Conservation (phyloP, 2,329 filamentous ascomycete species). For the Trichoderma oligosporum region DNA sequence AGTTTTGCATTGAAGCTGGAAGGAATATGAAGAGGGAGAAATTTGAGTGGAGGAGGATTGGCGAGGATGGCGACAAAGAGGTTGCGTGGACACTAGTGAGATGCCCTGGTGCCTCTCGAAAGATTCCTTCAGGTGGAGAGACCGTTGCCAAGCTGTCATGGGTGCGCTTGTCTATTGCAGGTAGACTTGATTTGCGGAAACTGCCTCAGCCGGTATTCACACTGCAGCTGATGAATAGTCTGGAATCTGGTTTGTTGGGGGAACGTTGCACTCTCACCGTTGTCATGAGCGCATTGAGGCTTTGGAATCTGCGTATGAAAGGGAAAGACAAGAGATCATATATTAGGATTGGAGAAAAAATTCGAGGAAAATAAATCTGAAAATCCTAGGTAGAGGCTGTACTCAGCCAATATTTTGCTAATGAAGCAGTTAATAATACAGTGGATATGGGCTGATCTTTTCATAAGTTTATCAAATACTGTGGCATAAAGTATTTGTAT, state of each 20-base stretch:
- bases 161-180: not conserved
- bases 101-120: not conserved
- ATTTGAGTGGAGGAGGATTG: not conserved
- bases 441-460: no score
- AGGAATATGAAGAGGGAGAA: not conserved
- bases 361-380: not conserved
- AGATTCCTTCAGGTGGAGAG: not conserved
- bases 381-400: no score
- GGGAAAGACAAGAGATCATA: constrained; percentile 4
- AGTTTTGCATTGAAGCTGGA: not conserved
- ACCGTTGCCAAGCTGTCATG: not conserved
- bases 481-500: no score
- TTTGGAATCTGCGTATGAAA: not conserved
- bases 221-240: not conserved
- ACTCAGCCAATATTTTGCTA: no score
- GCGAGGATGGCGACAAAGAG: not conserved
- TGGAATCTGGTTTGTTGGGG: not conserved
- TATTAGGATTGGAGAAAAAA: not conserved
- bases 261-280: not conserved
- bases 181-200: not conserved
- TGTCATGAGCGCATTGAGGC: not conserved
- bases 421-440: no score
- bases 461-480: no score
- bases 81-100: not conserved
- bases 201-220: not conserved